These are phyloP conservation scores for Marsdenia floribunda DNA, from an alignment of 257 asterid genomes.

Conservation along the genomic window DNA sequence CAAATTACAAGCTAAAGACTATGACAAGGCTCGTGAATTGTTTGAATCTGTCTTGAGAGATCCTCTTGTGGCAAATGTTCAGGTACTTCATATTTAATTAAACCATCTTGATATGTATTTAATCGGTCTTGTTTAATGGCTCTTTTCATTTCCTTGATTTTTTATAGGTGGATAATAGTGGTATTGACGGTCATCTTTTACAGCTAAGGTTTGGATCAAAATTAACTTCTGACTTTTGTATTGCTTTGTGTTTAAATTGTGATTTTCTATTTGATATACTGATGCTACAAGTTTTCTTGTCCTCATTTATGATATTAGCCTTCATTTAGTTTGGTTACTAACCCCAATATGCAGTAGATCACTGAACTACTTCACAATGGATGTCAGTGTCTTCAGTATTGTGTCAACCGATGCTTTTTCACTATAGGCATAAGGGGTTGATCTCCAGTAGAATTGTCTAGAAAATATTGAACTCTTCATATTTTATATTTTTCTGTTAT, in stretches of 20 bases:
- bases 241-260: not conserved
- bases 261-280: constrained; percentile 7
- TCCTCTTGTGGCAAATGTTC: constrained; percentile 70
- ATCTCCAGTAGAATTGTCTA: not conserved
- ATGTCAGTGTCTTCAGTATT: not conserved
- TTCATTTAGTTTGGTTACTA: not conserved
- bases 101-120: constrained; percentile 16
- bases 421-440: not conserved
- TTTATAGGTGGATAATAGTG: constrained; percentile 64
- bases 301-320: not conserved
- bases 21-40: constrained; percentile 73
- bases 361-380: not conserved
- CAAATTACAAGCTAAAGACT: constrained; percentile 80
- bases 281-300: not conserved
- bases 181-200: constrained; percentile 79
- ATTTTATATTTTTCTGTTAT: not conserved
- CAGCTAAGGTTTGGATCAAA: constrained; percentile 76
- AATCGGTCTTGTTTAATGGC: constrained; percentile 8
- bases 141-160: constrained; percentile 12
- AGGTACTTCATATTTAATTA: constrained; percentile 42
- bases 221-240: not conserved
- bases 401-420: not conserved
- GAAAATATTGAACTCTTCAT: not conserved
- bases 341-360: not conserved
- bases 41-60: constrained; percentile 79